phyloP scores from a whole-genome alignment of 352 stramenopile species.

The Globisporangium acanthophoron region DNA sequence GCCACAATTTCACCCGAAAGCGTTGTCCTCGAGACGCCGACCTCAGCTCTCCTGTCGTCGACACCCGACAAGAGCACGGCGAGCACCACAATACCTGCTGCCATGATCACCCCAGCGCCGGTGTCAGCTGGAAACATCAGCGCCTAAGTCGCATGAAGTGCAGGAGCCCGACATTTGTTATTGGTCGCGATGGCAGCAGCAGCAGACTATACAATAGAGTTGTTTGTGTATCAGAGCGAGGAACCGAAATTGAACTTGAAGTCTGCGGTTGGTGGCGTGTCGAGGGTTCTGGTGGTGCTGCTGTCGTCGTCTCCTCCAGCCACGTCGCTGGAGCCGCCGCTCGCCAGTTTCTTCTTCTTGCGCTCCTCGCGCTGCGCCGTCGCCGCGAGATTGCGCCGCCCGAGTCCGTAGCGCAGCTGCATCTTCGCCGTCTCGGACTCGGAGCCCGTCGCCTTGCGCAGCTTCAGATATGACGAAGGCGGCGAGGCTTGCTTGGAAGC shows the following conservation, averaged over 20 bases:
- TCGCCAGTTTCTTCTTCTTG: slow-evolving; percentile 12
- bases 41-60: too few relatives aligned
- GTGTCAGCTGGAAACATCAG: too few relatives aligned
- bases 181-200: too few relatives aligned
- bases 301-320: too few relatives aligned
- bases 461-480: slow-evolving; percentile 39
- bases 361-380: slow-evolving; percentile 44
- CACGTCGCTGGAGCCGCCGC: too few relatives aligned
- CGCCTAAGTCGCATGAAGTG: too few relatives aligned
- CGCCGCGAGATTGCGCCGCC: slow-evolving; percentile 45
- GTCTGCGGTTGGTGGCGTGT: background rate
- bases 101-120: too few relatives aligned
- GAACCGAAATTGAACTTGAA: slow-evolving; percentile 11
- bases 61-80: too few relatives aligned
- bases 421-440: slow-evolving; percentile 69
- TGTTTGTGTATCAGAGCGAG: too few relatives aligned
- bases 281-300: too few relatives aligned
- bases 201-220: background rate
- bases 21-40: background rate
- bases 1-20: background rate
- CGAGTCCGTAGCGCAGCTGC: slow-evolving; percentile 61
- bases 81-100: too few relatives aligned
- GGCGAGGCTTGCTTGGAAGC: background rate
- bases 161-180: too few relatives aligned
- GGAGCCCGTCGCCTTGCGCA: slow-evolving; percentile 53